Conservation (phyloP, 352 stramenopile species). For the Phytopythium sindhum region DNA sequence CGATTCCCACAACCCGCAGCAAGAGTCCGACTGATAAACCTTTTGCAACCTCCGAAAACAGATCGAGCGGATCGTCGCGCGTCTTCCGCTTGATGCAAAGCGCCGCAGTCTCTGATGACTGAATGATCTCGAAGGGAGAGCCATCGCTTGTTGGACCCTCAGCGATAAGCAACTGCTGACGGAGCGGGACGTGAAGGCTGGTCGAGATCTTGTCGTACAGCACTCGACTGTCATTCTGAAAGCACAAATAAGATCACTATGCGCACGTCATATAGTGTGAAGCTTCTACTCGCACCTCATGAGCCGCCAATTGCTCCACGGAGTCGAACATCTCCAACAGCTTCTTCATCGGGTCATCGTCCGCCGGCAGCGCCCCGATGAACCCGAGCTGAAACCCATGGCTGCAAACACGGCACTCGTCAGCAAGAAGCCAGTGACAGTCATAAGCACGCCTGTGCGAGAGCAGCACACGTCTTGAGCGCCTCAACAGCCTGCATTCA, state of each 20-base stretch:
- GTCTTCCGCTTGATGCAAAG: neutral
- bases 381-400: conserved; percentile 35
- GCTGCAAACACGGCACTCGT: conserved; percentile 5
- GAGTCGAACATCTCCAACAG: conserved; percentile 21
- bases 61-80: neutral
- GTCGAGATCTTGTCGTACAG: neutral
- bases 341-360: neutral
- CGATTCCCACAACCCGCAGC: too few relatives aligned
- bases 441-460: neutral
- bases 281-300: neutral
- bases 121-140: neutral
- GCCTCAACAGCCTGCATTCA: conserved; percentile 17
- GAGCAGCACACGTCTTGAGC: conserved; percentile 20
- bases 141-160: neutral
- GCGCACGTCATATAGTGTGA: too few relatives aligned
- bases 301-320: neutral
- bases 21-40: conserved; percentile 3
- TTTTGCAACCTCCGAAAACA: conserved; percentile 18
- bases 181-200: neutral
- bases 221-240: neutral
- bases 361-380: conserved; percentile 17
- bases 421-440: neutral
- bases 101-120: neutral
- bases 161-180: conserved; percentile 7
- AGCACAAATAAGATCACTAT: neutral